Evolutionary conservation across 169 alveolate species (phyloP).

Genomic region (Eimeria maxima): DNA sequence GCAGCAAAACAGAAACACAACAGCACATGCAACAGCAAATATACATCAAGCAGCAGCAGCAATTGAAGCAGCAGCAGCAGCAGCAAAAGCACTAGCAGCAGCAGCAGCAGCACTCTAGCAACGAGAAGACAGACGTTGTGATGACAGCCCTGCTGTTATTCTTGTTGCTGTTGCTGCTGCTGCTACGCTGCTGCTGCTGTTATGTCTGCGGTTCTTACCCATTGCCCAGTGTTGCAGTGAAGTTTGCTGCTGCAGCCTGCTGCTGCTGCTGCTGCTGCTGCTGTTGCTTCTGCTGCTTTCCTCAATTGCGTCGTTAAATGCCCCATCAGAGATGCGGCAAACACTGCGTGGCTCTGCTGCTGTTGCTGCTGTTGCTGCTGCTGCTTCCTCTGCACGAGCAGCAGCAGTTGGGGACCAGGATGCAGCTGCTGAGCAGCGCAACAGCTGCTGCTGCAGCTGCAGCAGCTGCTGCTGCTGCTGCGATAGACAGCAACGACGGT

Average conservation of each 20-base stretch:
- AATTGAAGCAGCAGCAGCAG: no score
- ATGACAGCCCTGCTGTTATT: not conserved
- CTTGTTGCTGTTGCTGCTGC: slow-evolving; percentile 11
- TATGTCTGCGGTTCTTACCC: not conserved
- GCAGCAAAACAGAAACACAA: not conserved
- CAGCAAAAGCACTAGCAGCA: no score
- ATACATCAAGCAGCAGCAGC: not conserved
- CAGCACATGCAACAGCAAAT: not conserved
- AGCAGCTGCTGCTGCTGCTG: not conserved
- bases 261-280: slow-evolving; percentile 72
- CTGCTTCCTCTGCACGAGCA: slow-evolving; percentile 35
- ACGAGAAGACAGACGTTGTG: no score
- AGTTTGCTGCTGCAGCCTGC: slow-evolving; percentile 36
- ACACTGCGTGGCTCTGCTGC: slow-evolving; percentile 26
- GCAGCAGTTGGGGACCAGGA: slow-evolving; percentile 34
- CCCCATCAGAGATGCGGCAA: slow-evolving; percentile 45
- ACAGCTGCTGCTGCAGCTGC: not conserved
- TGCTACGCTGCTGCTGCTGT: not conserved
- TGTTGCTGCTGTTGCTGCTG: not conserved
- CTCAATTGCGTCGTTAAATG: slow-evolving; percentile 1
- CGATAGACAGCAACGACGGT: not conserved
- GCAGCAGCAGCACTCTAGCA: not conserved
- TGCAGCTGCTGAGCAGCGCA: slow-evolving; percentile 22
- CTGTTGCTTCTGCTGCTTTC: slow-evolving; percentile 60
- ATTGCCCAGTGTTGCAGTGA: slow-evolving; percentile 28